These are phyloP conservation scores for Penicillium sumatraense DNA, from an alignment of 2,329 filamentous ascomycete species.

Conservation along the genomic window DNA sequence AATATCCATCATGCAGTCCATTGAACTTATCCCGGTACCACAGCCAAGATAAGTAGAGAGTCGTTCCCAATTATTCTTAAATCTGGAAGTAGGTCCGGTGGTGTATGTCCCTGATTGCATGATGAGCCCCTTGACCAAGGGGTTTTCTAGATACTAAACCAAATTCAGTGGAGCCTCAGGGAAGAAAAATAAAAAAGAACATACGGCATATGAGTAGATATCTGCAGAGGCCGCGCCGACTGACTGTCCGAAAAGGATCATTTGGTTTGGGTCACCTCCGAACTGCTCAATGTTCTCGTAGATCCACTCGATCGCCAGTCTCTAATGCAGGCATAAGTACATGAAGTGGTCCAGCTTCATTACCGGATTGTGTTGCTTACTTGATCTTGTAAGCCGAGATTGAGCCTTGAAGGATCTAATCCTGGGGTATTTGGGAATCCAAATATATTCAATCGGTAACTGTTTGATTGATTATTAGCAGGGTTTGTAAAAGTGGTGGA, in stretches of 20 bases:
- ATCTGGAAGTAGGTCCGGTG: background rate
- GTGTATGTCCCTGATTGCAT: slow-evolving; percentile 14
- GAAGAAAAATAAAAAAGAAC: background rate
- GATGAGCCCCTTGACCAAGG: slow-evolving; percentile 8
- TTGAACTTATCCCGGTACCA: background rate
- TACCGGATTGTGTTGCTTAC: background rate
- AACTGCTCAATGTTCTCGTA: slow-evolving; percentile 55
- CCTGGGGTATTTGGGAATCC: slow-evolving; percentile 24
- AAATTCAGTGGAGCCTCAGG: background rate
- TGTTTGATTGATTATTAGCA: background rate
- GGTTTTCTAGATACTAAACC: slow-evolving; percentile 7
- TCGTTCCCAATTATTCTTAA: slow-evolving; percentile 10
- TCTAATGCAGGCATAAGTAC: slow-evolving; percentile 25
- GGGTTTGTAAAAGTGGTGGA: background rate
- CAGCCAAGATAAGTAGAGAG: slow-evolving; percentile 12
- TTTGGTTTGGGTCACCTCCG: slow-evolving; percentile 53
- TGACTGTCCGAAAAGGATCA: slow-evolving; percentile 57
- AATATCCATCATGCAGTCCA: slow-evolving; percentile 8
- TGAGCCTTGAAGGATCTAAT: slow-evolving; percentile 10
- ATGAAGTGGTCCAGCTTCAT: background rate
- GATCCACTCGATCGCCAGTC: slow-evolving; percentile 58
- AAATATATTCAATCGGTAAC: slow-evolving; percentile 26
- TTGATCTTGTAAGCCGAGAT: slow-evolving; percentile 24
- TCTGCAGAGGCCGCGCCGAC: slow-evolving; percentile 47
- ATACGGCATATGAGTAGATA: slow-evolving; percentile 17